Base-by-base conservation (phyloP, 306 rosid species). In the Prunus dulcis region DNA sequence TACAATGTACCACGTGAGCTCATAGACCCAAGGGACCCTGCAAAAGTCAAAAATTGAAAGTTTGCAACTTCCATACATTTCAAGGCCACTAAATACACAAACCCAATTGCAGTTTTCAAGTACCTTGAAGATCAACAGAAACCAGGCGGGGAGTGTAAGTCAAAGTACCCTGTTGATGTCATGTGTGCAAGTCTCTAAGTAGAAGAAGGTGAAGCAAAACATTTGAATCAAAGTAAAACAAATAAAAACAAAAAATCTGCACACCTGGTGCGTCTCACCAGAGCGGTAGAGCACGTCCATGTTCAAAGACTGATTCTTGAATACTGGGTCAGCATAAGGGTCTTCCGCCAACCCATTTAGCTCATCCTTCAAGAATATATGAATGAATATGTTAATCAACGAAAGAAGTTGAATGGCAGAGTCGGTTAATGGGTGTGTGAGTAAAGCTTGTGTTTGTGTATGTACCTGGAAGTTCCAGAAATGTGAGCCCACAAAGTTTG, bases 381-480 rank as follows among this genome's bases (percentile, higher is more conserved):
- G 17, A 12, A 12, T 7, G 9, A 60, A 25, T 13, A 60, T 12
- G 38, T 13, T 5, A 13, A 3, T 13, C 5, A 14, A 49, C 4
- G 52, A 49, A 13, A 6, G 30, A 27, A 15, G 6, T 18, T 28
- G 34, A 75, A 27, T 20, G 49, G 7, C 41, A 20, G 15, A 1
- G 15, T 5, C 1, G 3, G 30, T 60, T 73, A 2, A 62, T 17
- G 77, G 58, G 69, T 18, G 11, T 58, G 15, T 58, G 68, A 45
- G 57, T 10, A 60, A 52, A 50, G 73, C 5, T 18, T 2, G 53
- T 38, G 9, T 38, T 1, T 67, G 34, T 23, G 13, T 17, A 22
- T 38, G 51, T 80, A 92, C 97, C 96, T 90, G 98, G 82, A 94
- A 90, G 87, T 94, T 94, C 98, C 97, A 94, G 82, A 92, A 94